Percentiles rank a stretch among this genome's conserved stretches.
These are phyloP conservation scores for Scolecobasidium constrictum DNA, from an alignment of 2,329 filamentous ascomycete species.

Conservation along the genomic window DNA sequence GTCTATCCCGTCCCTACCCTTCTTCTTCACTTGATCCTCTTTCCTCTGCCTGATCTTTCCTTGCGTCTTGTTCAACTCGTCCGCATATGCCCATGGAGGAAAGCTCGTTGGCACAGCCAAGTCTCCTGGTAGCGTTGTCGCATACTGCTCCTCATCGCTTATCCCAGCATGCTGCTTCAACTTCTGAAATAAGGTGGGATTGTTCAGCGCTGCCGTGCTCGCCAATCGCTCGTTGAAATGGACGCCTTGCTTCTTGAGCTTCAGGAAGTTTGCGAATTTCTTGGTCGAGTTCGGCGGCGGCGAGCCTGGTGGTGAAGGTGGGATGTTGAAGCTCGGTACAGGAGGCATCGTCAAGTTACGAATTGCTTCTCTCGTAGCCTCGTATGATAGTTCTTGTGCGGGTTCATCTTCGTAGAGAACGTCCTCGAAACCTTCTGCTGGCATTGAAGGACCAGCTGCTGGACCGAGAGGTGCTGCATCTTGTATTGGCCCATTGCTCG, in stretches of 20 bases:
- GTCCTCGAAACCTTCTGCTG: background rate
- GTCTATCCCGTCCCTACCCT: constrained; percentile 17
- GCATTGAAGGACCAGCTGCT: constrained; percentile 9
- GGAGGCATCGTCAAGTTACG: constrained; percentile 65
- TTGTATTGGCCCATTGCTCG: no score
- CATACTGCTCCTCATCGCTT: constrained; percentile 51
- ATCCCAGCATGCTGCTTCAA: constrained; percentile 58
- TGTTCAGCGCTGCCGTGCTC: constrained; percentile 54
- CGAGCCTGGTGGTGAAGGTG: constrained; percentile 55
- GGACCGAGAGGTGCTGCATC: constrained; percentile 8
- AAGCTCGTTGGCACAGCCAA: constrained; percentile 29
- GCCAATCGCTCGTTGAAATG: constrained; percentile 72
- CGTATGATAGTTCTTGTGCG: constrained; percentile 53
- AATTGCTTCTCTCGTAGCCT: constrained; percentile 50
- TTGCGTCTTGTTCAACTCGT: constrained; percentile 30
- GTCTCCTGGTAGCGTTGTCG: constrained; percentile 40
- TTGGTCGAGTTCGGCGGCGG: constrained; percentile 39
- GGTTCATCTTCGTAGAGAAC: background rate
- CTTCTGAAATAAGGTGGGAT: constrained; percentile 62
- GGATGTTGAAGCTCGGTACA: constrained; percentile 62
- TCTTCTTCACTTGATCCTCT: constrained; percentile 12
- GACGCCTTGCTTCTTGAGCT: constrained; percentile 62
- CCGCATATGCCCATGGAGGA: constrained; percentile 32
- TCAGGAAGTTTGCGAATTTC: constrained; percentile 64
- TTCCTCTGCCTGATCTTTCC: constrained; percentile 23